phyloP scores from a whole-genome alignment of 1,284 basidiomycete genomes.

The Boletus sp. region DNA sequence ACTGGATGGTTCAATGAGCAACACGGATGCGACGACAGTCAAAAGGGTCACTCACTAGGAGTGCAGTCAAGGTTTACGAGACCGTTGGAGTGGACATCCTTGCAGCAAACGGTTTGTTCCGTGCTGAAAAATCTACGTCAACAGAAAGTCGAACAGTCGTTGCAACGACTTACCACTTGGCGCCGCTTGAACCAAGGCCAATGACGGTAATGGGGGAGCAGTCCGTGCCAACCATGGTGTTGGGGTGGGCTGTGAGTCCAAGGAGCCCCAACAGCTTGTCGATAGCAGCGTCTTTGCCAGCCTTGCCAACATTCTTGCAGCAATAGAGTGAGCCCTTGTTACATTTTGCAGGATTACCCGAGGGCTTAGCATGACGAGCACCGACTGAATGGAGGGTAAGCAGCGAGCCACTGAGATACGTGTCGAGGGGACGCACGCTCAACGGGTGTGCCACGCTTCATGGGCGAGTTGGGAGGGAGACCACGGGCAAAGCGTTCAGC shows the following conservation, averaged over 20 bases:
- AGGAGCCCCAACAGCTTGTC: neutral
- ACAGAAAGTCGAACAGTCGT: fast-evolving
- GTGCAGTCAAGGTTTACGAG: slow-evolving; percentile 43
- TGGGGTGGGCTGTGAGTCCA: neutral
- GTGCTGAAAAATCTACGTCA: slow-evolving; percentile 27
- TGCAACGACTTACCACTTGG: slow-evolving; percentile 33
- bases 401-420: neutral
- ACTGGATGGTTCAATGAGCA: slow-evolving; percentile 27
- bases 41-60: slow-evolving; percentile 36
- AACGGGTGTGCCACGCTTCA: slow-evolving; percentile 16
- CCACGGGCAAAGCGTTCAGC: slow-evolving; percentile 49
- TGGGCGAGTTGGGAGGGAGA: slow-evolving; percentile 37
- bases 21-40: fast-evolving
- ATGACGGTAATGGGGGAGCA: slow-evolving; percentile 36
- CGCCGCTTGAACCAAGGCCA: slow-evolving; percentile 27
- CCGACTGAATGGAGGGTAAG: slow-evolving; percentile 22
- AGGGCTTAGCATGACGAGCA: slow-evolving; percentile 30
- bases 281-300: neutral
- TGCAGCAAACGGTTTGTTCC: slow-evolving; percentile 44
- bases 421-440: slow-evolving; percentile 17
- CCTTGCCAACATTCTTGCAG: slow-evolving; percentile 32
- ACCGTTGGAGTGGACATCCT: slow-evolving; percentile 37
- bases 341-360: slow-evolving; percentile 31
- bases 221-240: slow-evolving; percentile 30
- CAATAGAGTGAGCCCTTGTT: slow-evolving; percentile 39